These are phyloP conservation scores for Termitomyces sp. DNA, from an alignment of 768 basidiomycete genomes.

Conservation along the genomic window DNA sequence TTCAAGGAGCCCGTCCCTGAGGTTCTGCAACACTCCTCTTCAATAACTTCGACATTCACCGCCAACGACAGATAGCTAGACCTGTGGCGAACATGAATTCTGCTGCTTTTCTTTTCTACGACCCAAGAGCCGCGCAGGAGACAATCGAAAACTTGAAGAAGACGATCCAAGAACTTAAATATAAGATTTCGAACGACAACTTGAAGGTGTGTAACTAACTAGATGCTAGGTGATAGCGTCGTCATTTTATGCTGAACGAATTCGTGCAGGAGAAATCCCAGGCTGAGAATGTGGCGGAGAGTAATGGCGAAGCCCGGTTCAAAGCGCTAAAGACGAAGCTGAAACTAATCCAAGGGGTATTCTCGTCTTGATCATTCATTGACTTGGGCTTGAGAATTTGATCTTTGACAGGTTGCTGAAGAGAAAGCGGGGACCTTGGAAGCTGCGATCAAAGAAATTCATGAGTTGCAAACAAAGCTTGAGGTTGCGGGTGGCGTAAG, in stretches of 20 bases:
- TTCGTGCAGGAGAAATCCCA: background rate
- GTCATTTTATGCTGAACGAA: background rate
- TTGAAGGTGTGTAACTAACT: background rate
- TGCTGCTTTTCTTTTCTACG: background rate
- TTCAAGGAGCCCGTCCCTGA: background rate
- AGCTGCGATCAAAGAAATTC: background rate
- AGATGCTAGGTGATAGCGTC: too few relatives aligned
- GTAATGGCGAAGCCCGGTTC: background rate
- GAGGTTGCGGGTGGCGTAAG: background rate
- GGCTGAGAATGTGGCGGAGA: background rate
- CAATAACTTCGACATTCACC: background rate
- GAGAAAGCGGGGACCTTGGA: background rate
- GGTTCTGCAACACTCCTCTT: background rate
- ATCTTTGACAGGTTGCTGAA: background rate
- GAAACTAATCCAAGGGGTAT: background rate
- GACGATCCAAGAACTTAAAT: background rate
- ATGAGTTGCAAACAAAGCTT: background rate
- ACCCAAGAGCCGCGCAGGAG: too few relatives aligned
- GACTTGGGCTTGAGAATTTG: too few relatives aligned
- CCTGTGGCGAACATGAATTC: background rate
- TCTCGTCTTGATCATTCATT: background rate
- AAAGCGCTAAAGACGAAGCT: background rate
- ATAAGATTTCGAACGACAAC: background rate
- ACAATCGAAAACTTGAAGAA: background rate
- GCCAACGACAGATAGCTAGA: background rate